Evolutionary conservation across 2,329 filamentous ascomycete genomes (phyloP).

Genomic region (Fusarium phyllophilum): DNA sequence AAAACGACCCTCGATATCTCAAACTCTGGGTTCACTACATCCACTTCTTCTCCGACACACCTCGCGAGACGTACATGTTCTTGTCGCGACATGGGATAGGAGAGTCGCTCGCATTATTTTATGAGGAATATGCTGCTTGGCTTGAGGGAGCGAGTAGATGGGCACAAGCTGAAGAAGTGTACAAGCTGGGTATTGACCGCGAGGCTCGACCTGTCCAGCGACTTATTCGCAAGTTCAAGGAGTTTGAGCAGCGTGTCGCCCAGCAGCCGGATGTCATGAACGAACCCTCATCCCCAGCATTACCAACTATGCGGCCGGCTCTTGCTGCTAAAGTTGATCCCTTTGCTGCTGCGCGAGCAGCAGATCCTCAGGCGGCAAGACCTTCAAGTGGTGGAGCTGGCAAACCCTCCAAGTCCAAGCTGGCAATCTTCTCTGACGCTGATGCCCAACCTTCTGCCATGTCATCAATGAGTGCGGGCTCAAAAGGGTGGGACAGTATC

Average conservation of each 20-base stretch:
- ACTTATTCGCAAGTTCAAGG: conserved; percentile 86
- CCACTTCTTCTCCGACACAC: conserved; percentile 89
- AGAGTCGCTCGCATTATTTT: conserved; percentile 88
- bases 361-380: conserved; percentile 74
- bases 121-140: conserved; percentile 97
- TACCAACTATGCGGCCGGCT: conserved; percentile 84
- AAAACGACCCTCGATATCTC: conserved; percentile 92
- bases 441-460: conserved; percentile 68
- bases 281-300: conserved; percentile 84
- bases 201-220: conserved; percentile 86
- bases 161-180: conserved; percentile 94
- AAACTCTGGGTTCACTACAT: conserved; percentile 97
- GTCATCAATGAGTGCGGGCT: conserved; percentile 61
- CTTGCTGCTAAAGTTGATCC: conserved; percentile 88
- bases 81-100: conserved; percentile 89
- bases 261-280: conserved; percentile 68
- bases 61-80: conserved; percentile 91
- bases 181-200: conserved; percentile 86
- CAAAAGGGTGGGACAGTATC: conserved; percentile 91
- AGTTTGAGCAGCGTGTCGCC: conserved; percentile 85
- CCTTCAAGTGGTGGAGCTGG: conserved; percentile 61
- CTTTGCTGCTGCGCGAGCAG: conserved; percentile 68
- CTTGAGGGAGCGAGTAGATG: conserved; percentile 85
- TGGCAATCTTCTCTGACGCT: conserved; percentile 89
- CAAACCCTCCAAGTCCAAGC: conserved; percentile 80